Evolutionary conservation across 805 yeast genomes (phyloP).

Genomic region (Kurtzmaniella cleridarum): DNA sequence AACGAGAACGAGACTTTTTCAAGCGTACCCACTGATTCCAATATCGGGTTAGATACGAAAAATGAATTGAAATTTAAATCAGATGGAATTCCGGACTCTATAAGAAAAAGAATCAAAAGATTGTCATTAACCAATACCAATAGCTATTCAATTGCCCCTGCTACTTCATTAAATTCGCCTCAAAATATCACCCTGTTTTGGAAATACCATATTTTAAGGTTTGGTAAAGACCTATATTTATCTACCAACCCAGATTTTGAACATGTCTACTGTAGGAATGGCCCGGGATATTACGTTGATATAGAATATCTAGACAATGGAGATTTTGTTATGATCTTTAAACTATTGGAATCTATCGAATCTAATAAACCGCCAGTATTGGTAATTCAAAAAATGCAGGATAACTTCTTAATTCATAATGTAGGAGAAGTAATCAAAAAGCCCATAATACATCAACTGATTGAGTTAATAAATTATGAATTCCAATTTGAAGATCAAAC

Average conservation of each 20-base stretch:
- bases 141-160: neutral
- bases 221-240: constrained; percentile 52
- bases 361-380: constrained; percentile 18
- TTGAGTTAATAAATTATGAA: constrained; percentile 21
- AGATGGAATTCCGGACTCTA: neutral
- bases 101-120: neutral
- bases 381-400: constrained; percentile 12
- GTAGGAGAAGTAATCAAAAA: neutral
- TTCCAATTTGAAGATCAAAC: constrained; percentile 17
- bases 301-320: constrained; percentile 12
- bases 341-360: constrained; percentile 16
- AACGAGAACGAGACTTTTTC: neutral
- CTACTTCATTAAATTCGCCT: neutral
- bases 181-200: constrained; percentile 33
- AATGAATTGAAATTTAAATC: neutral
- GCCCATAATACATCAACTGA: neutral
- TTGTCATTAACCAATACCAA: neutral
- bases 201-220: constrained; percentile 58
- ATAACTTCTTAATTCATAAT: neutral
- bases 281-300: constrained; percentile 58
- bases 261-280: constrained; percentile 54
- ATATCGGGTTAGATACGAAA: neutral
- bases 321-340: constrained; percentile 24
- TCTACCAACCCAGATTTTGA: constrained; percentile 63
- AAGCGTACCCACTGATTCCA: neutral